Percentiles rank a stretch among this genome's conserved stretches.
Conservation (phyloP, 371 early-diverging fungal genomes). For the Conidiobolus coronatus region DNA sequence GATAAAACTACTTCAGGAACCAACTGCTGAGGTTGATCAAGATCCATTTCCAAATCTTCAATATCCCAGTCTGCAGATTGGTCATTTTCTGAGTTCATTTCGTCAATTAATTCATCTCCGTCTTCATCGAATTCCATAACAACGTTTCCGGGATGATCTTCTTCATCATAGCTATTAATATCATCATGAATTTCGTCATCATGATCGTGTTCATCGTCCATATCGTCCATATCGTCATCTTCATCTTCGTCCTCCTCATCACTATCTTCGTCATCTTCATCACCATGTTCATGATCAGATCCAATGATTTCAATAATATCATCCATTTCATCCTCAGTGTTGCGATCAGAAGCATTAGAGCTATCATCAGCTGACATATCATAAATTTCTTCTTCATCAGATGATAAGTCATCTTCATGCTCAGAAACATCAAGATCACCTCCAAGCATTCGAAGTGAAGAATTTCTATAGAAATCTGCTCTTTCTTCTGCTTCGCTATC, state of each 20-base stretch:
- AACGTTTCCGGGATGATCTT: slow-evolving; percentile 10
- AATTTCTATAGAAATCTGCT: slow-evolving; percentile 72
- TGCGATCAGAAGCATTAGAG: slow-evolving; percentile 13
- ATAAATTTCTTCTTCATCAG: slow-evolving; percentile 39
- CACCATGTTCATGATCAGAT: slow-evolving; percentile 10
- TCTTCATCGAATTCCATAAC: slow-evolving; percentile 11
- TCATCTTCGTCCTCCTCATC: slow-evolving; percentile 17
- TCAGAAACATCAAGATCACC: slow-evolving; percentile 33
- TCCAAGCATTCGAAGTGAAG: slow-evolving; percentile 73
- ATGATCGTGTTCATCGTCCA: slow-evolving; percentile 27
- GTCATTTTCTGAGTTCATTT: slow-evolving; percentile 1
- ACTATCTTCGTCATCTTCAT: slow-evolving; percentile 21
- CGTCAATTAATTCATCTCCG: slow-evolving; percentile 11
- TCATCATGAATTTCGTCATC: slow-evolving; percentile 13
- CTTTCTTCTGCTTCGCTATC: slow-evolving; percentile 36
- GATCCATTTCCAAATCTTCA: slow-evolving; percentile 9
- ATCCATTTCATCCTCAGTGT: slow-evolving; percentile 26
- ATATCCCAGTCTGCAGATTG: slow-evolving; percentile 13
- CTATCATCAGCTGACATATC: slow-evolving; percentile 45
- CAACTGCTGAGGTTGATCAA: slow-evolving; percentile 8
- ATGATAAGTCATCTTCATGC: slow-evolving; percentile 40
- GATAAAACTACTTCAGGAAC: too few species aligned
- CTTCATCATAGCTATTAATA: slow-evolving; percentile 12
- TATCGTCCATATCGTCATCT: slow-evolving; percentile 23
- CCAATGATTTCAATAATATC: slow-evolving; percentile 11